These are phyloP conservation scores for Metschnikowia lachancei DNA, from an alignment of 805 yeast species.

Conservation along the genomic window DNA sequence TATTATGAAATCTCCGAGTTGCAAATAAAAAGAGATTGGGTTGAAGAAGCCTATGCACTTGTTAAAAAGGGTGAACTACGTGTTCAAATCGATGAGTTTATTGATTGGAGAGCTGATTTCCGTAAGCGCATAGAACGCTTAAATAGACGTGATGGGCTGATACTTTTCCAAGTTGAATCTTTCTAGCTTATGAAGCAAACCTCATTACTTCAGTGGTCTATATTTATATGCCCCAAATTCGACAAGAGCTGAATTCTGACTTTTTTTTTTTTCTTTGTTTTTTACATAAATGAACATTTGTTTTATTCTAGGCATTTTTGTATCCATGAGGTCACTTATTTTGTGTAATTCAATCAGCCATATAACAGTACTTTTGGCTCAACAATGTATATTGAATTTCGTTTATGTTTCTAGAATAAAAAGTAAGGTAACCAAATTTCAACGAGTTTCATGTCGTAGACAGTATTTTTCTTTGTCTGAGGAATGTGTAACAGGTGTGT, in stretches of 20 bases:
- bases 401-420: too few species aligned
- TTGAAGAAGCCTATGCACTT: slow-evolving; percentile 31
- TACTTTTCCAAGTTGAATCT: slow-evolving; percentile 37
- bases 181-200: slow-evolving; percentile 20
- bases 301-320: too few species aligned
- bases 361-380: too few species aligned
- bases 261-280: neutral
- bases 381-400: too few species aligned
- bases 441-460: too few species aligned
- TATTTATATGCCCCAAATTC: too few species aligned
- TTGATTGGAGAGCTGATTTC: slow-evolving; percentile 41
- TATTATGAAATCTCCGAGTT: slow-evolving; percentile 36
- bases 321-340: too few species aligned
- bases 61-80: slow-evolving; percentile 28
- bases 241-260: neutral
- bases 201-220: neutral
- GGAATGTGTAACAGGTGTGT: neutral
- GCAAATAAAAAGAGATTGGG: slow-evolving; percentile 30
- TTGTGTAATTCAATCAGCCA: too few species aligned
- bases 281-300: too few species aligned
- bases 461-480: too few species aligned
- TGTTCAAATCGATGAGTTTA: slow-evolving; percentile 29
- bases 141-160: slow-evolving; percentile 31
- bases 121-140: slow-evolving; percentile 27
- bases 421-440: too few species aligned